These are phyloP conservation scores for Phyllosticta paracitricarpa DNA, from an alignment of 2,329 filamentous ascomycete genomes.

Conservation along the genomic window DNA sequence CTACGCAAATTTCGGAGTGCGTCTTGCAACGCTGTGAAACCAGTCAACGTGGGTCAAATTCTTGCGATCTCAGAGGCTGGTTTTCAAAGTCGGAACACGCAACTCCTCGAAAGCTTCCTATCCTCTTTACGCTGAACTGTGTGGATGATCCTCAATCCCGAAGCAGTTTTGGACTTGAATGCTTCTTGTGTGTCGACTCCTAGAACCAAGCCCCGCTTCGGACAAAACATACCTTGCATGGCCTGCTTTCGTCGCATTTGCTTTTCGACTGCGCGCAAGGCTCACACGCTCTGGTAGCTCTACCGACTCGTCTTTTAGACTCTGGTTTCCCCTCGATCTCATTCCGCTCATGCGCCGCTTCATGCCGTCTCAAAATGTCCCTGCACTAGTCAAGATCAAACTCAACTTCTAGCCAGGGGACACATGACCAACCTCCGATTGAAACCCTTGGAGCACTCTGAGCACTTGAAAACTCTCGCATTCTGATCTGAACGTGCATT, in stretches of 20 bases:
- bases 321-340: conserved; percentile 14
- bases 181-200: not conserved
- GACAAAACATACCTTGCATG: conserved; percentile 17
- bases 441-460: conserved; percentile 21
- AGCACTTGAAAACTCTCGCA: conserved; percentile 21
- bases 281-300: conserved; percentile 22
- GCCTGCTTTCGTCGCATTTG: conserved; percentile 22
- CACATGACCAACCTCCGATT: conserved; percentile 13
- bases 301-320: conserved; percentile 14
- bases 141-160: not conserved
- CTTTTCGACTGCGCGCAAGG: conserved; percentile 22
- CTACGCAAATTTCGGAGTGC: conserved; percentile 10
- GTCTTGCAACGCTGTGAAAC: conserved; percentile 12
- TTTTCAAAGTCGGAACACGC: no score
- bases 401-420: not conserved
- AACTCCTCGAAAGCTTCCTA: not conserved
- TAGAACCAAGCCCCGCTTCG: not conserved
- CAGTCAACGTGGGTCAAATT: not conserved
- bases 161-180: no score
- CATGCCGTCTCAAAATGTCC: conserved; percentile 22
- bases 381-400: conserved; percentile 2
- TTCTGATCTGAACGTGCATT: conserved; percentile 13
- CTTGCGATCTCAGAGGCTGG: no score
- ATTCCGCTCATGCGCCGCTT: conserved; percentile 20
- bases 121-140: not conserved